These are phyloP conservation scores for Aspergillus japonicus DNA, from an alignment of 2,329 filamentous ascomycete species.

Conservation along the genomic window DNA sequence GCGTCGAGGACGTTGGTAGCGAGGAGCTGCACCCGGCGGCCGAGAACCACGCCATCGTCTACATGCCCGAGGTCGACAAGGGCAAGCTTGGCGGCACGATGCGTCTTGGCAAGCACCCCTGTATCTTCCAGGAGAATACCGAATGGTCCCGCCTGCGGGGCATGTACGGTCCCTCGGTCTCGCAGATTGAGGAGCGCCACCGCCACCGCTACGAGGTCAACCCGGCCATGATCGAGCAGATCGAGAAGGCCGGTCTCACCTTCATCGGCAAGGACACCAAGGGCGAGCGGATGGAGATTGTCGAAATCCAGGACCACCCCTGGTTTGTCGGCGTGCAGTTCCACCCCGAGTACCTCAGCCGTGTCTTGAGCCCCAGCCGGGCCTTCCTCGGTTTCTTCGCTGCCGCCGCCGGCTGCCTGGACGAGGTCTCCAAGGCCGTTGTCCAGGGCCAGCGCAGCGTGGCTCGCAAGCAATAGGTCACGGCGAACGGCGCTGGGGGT, in stretches of 20 bases:
- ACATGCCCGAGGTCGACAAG: slow-evolving; percentile 86
- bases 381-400: slow-evolving; percentile 85
- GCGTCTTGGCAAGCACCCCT: slow-evolving; percentile 74
- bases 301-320: slow-evolving; percentile 79
- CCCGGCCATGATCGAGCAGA: slow-evolving; percentile 67
- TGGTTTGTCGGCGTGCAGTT: slow-evolving; percentile 86
- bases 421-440: slow-evolving; percentile 32
- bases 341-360: slow-evolving; percentile 80
- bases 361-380: slow-evolving; percentile 70
- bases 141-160: slow-evolving; percentile 77
- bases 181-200: slow-evolving; percentile 69
- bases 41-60: slow-evolving; percentile 73
- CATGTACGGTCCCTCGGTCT: slow-evolving; percentile 62
- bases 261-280: slow-evolving; percentile 79
- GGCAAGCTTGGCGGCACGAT: slow-evolving; percentile 81
- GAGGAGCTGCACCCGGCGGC: slow-evolving; percentile 57
- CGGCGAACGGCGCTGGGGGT: neutral
- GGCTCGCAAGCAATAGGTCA: slow-evolving; percentile 9
- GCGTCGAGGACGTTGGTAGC: slow-evolving; percentile 57
- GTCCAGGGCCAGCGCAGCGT: slow-evolving; percentile 23
- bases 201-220: slow-evolving; percentile 91
- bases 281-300: slow-evolving; percentile 76
- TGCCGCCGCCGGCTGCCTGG: slow-evolving; percentile 68
- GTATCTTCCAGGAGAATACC: slow-evolving; percentile 70
- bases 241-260: slow-evolving; percentile 67